Conservation (phyloP, 306 rosid genomes). For the Delonix regia region DNA sequence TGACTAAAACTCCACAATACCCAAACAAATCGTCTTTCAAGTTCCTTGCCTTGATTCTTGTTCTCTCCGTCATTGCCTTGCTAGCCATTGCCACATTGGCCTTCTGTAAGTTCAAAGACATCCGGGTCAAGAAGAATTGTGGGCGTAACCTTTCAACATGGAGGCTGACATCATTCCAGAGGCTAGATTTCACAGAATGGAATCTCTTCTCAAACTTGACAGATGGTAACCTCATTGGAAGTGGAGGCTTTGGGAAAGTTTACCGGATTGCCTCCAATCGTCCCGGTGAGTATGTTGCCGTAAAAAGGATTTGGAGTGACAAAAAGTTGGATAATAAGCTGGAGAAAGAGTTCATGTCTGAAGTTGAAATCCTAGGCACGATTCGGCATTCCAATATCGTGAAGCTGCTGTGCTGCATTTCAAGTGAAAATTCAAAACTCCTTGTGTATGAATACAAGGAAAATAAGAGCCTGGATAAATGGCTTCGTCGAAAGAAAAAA, state of each 20-base stretch:
- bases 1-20: constrained; percentile 25
- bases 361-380: constrained; percentile 68
- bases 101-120: constrained; percentile 36
- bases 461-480: constrained; percentile 76
- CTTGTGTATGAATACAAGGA: constrained; percentile 91
- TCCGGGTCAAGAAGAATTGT: constrained; percentile 36
- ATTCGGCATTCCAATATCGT: constrained; percentile 88
- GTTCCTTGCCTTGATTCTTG: constrained; percentile 51
- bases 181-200: constrained; percentile 57
- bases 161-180: constrained; percentile 87
- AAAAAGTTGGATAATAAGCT: constrained; percentile 49
- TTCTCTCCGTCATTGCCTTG: constrained; percentile 28
- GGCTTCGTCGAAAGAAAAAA: constrained; percentile 71
- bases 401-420: constrained; percentile 77
- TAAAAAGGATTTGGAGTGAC: constrained; percentile 67
- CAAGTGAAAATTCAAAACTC: constrained; percentile 69
- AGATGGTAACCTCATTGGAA: constrained; percentile 76
- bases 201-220: constrained; percentile 58
- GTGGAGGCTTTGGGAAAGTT: constrained; percentile 90
- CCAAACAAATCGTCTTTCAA: constrained; percentile 47
- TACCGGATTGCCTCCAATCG: constrained; percentile 58
- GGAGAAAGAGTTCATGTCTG: constrained; percentile 74
- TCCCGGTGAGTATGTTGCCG: constrained; percentile 64
- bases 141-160: constrained; percentile 52
- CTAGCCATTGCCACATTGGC: constrained; percentile 39